Conservation (phyloP, 2,329 filamentous ascomycete species). For the Ophiostoma triangulosporum region DNA sequence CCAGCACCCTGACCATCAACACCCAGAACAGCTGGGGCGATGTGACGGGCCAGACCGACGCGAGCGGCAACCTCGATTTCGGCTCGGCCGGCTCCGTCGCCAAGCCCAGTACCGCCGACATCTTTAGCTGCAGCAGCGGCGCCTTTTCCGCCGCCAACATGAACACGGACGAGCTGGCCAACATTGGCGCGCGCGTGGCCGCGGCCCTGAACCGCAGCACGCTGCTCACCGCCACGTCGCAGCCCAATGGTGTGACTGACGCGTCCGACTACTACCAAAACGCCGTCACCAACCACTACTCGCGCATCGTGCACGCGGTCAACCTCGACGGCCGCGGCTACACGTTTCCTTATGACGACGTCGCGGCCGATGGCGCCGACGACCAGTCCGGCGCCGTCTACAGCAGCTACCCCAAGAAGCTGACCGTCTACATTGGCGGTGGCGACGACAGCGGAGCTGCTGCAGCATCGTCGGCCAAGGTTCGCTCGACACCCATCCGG, state of each 20-base stretch:
- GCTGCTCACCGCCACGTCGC: conserved; percentile 37
- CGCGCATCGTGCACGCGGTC: conserved; percentile 47
- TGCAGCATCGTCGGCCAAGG: background rate
- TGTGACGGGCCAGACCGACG: conserved; percentile 29
- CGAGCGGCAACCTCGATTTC: conserved; percentile 27
- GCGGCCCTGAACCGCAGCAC: conserved; percentile 67
- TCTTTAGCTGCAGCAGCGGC: conserved; percentile 41
- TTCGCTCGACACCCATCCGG: conserved; percentile 7
- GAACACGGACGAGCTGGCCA: conserved; percentile 35
- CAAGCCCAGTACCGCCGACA: conserved; percentile 33
- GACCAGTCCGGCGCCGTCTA: conserved; percentile 52
- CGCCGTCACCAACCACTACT: conserved; percentile 50
- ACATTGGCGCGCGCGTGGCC: conserved; percentile 58
- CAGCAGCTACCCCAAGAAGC: conserved; percentile 37
- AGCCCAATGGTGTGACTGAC: conserved; percentile 37
- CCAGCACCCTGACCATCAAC: conserved; percentile 33
- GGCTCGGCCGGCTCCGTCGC: conserved; percentile 26
- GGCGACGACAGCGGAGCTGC: conserved; percentile 1
- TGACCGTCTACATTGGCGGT: conserved; percentile 14
- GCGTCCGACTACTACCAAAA: conserved; percentile 43
- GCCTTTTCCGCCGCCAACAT: conserved; percentile 36
- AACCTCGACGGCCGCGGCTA: conserved; percentile 50
- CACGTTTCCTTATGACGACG: conserved; percentile 61
- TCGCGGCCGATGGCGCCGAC: conserved; percentile 35
- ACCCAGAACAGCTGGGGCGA: conserved; percentile 40